Evolutionary conservation across 768 basidiomycete genomes (phyloP), one percentile per base, ranked within the genome.

Genomic region (Russula brevipes): DNA sequence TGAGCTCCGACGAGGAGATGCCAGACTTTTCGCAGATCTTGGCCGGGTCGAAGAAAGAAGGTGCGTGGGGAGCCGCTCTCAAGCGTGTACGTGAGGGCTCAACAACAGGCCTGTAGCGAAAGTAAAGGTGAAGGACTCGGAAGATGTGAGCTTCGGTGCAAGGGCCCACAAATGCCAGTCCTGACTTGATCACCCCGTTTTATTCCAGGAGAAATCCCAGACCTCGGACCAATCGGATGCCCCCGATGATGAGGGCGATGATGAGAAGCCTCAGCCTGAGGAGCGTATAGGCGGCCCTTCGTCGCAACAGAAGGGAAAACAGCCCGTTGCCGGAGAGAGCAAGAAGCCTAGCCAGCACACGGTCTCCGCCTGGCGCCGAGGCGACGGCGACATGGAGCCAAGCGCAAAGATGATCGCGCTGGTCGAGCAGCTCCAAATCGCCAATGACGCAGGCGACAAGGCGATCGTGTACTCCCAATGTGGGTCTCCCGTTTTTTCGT

Each of bases 391-490:
- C 70, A 69, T 87, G 64, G 85, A 87, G 70, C 79, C 85, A 8
- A 86, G 85, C 70, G 77, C 85, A 9, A 89, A 88, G 77, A 89
- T 89, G 86, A 53, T 80, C 30, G 78, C 77, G 35, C 72, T 86
- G 68, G 72, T 89, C 19, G 72, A 78, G 2, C 75, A 82, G 51
- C 74, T 92, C 66, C 80, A 82, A 68, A 76, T 85, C 60, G 85
- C 82, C 82, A 82, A 85, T 14, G 65, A 68, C 9, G 78, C 76
- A 5, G 85, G 85, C 0, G 87, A 89, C 70, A 89, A 89, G 77
- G 82, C 82, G 4, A 88, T 89, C 39, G 77, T 80, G 46, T 89
- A 85, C 72, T 87, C 85, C 5, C 87, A 89, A 71, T 89, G 86
- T 86, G 61, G 54, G 81, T 53, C 14, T 33, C 9, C 24, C 35